Conservation (phyloP, 1,139 yeast species). For the Magnusiomyces fungicola region DNA sequence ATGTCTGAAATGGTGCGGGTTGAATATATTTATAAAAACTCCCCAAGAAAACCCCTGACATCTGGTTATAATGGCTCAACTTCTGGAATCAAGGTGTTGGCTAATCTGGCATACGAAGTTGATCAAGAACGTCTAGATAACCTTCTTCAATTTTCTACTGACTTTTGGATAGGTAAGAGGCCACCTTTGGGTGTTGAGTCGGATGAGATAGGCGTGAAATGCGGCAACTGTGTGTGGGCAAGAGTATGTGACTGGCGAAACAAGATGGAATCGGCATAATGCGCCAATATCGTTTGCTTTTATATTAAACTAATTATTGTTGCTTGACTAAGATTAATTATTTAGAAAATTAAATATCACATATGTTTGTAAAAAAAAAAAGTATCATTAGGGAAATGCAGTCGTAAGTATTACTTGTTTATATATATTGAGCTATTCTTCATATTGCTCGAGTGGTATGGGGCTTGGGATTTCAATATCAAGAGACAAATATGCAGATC, state of each 20-base stretch:
- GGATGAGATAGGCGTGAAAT: background rate
- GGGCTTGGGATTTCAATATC: conserved; percentile 23
- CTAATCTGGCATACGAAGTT: background rate
- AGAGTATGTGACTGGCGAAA: background rate
- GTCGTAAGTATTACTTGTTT: too few relatives aligned
- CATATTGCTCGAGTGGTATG: conserved; percentile 5
- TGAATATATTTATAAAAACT: background rate
- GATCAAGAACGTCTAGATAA: background rate
- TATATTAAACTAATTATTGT: too few relatives aligned
- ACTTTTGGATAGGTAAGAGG: background rate
- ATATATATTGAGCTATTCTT: conserved; percentile 3
- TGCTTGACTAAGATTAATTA: too few relatives aligned
- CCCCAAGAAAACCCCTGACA: too few relatives aligned
- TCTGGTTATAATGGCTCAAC: too few relatives aligned
- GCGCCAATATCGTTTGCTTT: too few relatives aligned
- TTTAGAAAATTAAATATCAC: too few relatives aligned
- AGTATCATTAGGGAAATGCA: background rate
- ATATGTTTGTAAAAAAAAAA: too few relatives aligned
- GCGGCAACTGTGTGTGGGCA: background rate
- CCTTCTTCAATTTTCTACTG: background rate
- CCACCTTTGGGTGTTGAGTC: background rate
- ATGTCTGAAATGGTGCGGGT: background rate
- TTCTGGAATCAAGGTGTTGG: too few relatives aligned
- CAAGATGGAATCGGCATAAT: background rate
- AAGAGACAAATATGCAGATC: conserved; percentile 57